A percentile compares a stretch with the other conserved stretches of the same genome.
phyloP scores from a whole-genome alignment of 805 yeast genomes.

The Candida ficus region DNA sequence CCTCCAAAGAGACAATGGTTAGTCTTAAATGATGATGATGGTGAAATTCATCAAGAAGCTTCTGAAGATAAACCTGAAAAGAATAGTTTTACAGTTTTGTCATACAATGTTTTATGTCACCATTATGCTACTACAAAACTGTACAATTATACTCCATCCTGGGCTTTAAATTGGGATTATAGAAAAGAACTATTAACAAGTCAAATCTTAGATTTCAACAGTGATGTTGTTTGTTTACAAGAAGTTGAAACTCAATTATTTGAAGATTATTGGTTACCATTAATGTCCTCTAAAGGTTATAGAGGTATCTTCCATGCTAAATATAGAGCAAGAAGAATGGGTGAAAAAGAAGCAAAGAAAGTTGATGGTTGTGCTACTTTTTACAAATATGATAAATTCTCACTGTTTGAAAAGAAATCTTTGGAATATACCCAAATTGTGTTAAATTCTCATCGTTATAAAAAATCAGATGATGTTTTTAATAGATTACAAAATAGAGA shows the following conservation, averaged over 20 bases:
- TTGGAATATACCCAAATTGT: slow-evolving; percentile 82
- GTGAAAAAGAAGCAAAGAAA: slow-evolving; percentile 69
- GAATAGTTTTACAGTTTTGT: slow-evolving; percentile 65
- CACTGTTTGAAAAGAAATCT: slow-evolving; percentile 61
- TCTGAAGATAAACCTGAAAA: slow-evolving; percentile 27
- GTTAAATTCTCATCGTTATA: slow-evolving; percentile 78
- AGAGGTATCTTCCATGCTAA: slow-evolving; percentile 79
- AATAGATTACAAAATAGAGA: slow-evolving; percentile 96
- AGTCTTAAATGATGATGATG: slow-evolving; percentile 72
- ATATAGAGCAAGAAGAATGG: slow-evolving; percentile 90
- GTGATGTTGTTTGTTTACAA: slow-evolving; percentile 87
- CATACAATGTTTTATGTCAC: slow-evolving; percentile 91
- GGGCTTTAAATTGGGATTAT: slow-evolving; percentile 95
- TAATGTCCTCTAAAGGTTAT: slow-evolving; percentile 70
- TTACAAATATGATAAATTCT: slow-evolving; percentile 64
- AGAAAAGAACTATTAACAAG: slow-evolving; percentile 72
- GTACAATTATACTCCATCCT: slow-evolving; percentile 92
- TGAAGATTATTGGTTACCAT: slow-evolving; percentile 82
- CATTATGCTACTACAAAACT: slow-evolving; percentile 89
- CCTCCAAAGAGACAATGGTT: slow-evolving; percentile 83
- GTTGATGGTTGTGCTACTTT: slow-evolving; percentile 99
- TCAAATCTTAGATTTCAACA: slow-evolving; percentile 58
- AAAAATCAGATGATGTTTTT: slow-evolving; percentile 89
- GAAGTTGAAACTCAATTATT: slow-evolving; percentile 88
- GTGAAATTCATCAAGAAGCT: slow-evolving; percentile 31